These are phyloP conservation scores for Cyclotella cryptica DNA, from an alignment of 108 stramenopile genomes.

Conservation along the genomic window DNA sequence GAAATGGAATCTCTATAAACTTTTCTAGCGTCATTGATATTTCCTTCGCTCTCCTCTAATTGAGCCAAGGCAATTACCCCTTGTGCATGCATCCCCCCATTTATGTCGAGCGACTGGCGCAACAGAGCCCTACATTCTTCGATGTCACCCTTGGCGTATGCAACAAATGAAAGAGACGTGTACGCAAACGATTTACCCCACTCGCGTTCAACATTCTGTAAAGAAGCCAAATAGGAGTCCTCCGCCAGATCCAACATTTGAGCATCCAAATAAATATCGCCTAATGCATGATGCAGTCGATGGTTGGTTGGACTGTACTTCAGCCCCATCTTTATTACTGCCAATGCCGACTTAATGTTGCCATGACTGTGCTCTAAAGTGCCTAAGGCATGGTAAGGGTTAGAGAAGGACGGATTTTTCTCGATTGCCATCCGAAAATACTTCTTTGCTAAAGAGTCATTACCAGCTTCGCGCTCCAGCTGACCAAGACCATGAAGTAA, in stretches of 20 bases:
- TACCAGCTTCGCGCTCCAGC: conserved; percentile 54
- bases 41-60: conserved; percentile 76
- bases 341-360: conserved; percentile 69
- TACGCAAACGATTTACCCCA: conserved; percentile 72
- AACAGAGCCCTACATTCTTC: conserved; percentile 60
- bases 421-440: conserved; percentile 65
- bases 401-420: conserved; percentile 65
- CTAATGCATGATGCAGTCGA: conserved; percentile 83
- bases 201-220: conserved; percentile 56
- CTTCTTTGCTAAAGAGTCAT: conserved; percentile 40
- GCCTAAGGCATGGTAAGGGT: conserved; percentile 82
- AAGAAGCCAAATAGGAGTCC: conserved; percentile 59
- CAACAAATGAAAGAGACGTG: conserved; percentile 68
- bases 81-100: conserved; percentile 72
- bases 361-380: conserved; percentile 73
- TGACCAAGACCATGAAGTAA: conserved; percentile 79
- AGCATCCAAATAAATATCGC: conserved; percentile 82
- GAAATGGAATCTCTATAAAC: conserved; percentile 57
- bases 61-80: conserved; percentile 79
- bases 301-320: conserved; percentile 73
- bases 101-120: conserved; percentile 55
- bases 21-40: conserved; percentile 64
- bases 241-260: conserved; percentile 73
- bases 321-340: conserved; percentile 69
- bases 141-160: conserved; percentile 68